phyloP scores from a whole-genome alignment of 1,139 yeast species.

The Zygoascus sp. region DNA sequence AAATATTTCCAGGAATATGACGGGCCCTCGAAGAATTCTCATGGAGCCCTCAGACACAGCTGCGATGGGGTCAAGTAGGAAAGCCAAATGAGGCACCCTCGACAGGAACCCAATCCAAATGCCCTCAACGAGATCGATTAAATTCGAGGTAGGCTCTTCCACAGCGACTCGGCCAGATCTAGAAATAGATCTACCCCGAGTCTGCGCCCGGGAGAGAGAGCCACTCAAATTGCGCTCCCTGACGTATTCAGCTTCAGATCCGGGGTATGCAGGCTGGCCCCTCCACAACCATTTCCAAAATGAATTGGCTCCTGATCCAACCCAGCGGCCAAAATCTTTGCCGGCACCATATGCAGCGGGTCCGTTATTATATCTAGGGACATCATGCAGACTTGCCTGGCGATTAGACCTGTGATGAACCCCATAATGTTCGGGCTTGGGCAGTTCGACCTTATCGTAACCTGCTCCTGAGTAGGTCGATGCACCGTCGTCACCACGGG shows the following conservation, averaged over 20 bases:
- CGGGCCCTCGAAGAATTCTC: slow-evolving; percentile 15
- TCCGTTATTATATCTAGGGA: background rate
- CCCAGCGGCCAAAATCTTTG: background rate
- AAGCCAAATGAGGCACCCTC: slow-evolving; percentile 12
- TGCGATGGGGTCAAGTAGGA: slow-evolving; percentile 9
- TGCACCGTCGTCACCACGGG: background rate
- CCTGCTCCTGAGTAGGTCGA: background rate
- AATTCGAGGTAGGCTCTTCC: no score
- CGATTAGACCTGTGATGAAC: background rate
- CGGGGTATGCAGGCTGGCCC: slow-evolving; percentile 1
- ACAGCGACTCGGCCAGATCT: background rate
- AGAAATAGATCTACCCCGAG: background rate
- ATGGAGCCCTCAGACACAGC: slow-evolving; percentile 2
- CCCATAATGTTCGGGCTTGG: slow-evolving; percentile 11
- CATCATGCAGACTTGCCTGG: slow-evolving; percentile 10
- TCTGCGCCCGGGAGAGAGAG: background rate
- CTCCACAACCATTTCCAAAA: slow-evolving; percentile 3
- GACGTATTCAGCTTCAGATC: background rate
- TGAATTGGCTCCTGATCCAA: background rate
- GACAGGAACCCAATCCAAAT: slow-evolving; percentile 9
- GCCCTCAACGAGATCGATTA: slow-evolving; percentile 1
- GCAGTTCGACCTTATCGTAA: slow-evolving; percentile 5
- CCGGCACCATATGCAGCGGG: background rate
- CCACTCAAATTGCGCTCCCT: background rate
- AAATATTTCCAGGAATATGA: slow-evolving; percentile 19